Evolutionary conservation across 176 grass and related monocot genomes (phyloP).

Genomic region (Urochloa ruziziensis): DNA sequence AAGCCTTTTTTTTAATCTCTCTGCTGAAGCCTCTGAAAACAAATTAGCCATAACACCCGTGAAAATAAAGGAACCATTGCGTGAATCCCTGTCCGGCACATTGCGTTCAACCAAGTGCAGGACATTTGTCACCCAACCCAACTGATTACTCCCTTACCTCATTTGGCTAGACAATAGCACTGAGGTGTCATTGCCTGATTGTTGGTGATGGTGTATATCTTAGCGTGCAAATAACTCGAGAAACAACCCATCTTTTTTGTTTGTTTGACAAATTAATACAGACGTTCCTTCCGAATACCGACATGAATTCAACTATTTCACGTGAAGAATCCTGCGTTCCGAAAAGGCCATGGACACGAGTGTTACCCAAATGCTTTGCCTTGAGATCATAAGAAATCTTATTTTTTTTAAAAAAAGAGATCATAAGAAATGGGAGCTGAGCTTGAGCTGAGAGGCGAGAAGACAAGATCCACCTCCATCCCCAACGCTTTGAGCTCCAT

Average conservation of each 20-base stretch:
- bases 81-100: background rate
- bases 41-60: background rate
- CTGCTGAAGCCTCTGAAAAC: background rate
- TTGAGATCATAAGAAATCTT: no score
- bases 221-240: background rate
- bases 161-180: background rate
- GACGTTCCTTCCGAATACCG: background rate
- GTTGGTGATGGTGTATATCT: background rate
- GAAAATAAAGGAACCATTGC: background rate
- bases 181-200: background rate
- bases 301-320: background rate
- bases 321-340: background rate
- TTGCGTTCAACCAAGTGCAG: background rate
- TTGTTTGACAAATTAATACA: background rate
- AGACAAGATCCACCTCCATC: background rate
- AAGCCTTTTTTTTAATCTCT: background rate
- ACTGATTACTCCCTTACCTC: background rate
- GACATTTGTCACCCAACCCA: background rate
- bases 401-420: no score
- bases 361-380: no score
- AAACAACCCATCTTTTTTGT: background rate
- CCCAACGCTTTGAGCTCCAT: conserved; percentile 8
- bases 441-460: background rate
- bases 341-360: background rate
- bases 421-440: background rate